A percentile compares a stretch with the other conserved stretches of the same genome.
phyloP scores from a whole-genome alignment of 768 basidiomycete genomes.

The Lactarius deliciosus region DNA sequence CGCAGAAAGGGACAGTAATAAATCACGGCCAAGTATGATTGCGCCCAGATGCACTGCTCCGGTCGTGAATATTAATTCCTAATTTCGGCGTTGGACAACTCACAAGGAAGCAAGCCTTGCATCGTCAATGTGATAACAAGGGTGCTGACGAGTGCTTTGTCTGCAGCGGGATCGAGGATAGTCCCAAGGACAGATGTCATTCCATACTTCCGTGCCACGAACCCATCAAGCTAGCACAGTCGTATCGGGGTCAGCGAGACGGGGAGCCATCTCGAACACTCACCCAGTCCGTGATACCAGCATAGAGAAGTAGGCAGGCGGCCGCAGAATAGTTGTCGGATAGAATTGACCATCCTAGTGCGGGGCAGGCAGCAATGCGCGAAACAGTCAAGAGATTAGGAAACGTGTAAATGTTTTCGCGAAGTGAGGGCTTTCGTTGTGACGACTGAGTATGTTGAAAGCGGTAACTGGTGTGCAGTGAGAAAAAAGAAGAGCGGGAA shows the following conservation, averaged over 20 bases:
- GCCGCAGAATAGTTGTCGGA: constrained; percentile 78
- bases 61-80: neutral
- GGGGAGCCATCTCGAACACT: neutral
- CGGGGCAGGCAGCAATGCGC: constrained; percentile 84
- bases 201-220: constrained; percentile 78
- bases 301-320: constrained; percentile 81
- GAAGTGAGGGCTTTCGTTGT: constrained; percentile 35
- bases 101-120: constrained; percentile 82
- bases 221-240: constrained; percentile 80
- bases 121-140: constrained; percentile 82
- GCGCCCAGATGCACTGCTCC: constrained; percentile 77
- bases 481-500: constrained; percentile 5
- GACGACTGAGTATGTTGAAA: constrained; percentile 18
- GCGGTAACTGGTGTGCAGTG: constrained; percentile 7
- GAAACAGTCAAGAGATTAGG: constrained; percentile 90
- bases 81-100: constrained; percentile 30
- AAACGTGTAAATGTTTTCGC: constrained; percentile 91
- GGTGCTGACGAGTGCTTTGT: constrained; percentile 95
- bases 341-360: constrained; percentile 88
- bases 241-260: neutral
- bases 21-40: constrained; percentile 87
- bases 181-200: constrained; percentile 93
- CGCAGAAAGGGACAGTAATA: constrained; percentile 80
- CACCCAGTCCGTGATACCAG: constrained; percentile 91
- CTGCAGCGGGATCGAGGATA: constrained; percentile 95